Conservation (phyloP, 169 alveolate species). For the Eimeria maxima region DNA sequence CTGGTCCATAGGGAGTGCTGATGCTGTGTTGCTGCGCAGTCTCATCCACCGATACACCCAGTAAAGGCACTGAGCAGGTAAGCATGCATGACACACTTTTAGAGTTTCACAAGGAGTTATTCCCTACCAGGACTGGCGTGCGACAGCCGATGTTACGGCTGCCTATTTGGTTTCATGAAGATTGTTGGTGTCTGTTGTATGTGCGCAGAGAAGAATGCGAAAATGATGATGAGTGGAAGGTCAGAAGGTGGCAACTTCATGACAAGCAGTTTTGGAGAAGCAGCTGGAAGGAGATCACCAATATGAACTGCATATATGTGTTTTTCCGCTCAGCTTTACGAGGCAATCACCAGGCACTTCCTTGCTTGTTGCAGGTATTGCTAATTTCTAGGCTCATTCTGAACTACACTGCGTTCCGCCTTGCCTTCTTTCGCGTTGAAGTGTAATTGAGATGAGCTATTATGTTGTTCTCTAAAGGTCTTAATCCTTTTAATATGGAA, state of each 20-base stretch:
- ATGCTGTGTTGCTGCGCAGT: slow-evolving; percentile 83
- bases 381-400: neutral
- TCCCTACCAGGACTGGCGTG: neutral
- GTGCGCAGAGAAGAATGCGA: slow-evolving; percentile 86
- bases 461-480: neutral
- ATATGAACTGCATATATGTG: slow-evolving; percentile 12
- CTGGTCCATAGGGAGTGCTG: neutral
- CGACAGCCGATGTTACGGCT: neutral
- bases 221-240: slow-evolving; percentile 85
- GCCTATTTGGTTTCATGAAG: neutral
- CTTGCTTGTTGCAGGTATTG: slow-evolving; percentile 90
- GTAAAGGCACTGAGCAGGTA: slow-evolving; percentile 94
- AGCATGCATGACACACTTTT: slow-evolving; percentile 1
- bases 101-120: neutral
- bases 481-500: neutral
- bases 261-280: neutral
- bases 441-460: too few relatives aligned
- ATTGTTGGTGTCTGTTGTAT: neutral
- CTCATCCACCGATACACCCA: slow-evolving; percentile 99
- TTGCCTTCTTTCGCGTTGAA: neutral
- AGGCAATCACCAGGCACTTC: slow-evolving; percentile 90
- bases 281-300: neutral
- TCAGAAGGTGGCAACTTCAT: neutral
- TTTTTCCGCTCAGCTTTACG: slow-evolving; percentile 89
- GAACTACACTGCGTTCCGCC: neutral